phyloP scores from a whole-genome alignment of 352 stramenopile species.

The Globisporangium cystogenes region DNA sequence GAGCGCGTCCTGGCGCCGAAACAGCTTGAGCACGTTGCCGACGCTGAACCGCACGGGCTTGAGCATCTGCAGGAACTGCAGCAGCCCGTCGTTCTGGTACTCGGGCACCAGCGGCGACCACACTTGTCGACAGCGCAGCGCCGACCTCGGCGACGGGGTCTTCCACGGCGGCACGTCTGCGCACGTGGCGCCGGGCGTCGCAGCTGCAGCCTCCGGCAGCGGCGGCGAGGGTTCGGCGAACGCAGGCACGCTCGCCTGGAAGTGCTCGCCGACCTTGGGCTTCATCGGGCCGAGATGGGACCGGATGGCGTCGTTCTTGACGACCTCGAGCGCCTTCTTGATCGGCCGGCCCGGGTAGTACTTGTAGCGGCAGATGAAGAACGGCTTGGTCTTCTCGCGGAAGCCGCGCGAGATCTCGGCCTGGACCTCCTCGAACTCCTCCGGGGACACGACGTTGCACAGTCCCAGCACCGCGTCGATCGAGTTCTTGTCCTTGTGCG shows the following conservation, averaged over 20 bases:
- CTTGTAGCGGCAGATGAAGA: slow-evolving; percentile 78
- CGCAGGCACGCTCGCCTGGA: slow-evolving; percentile 46
- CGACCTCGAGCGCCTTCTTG: slow-evolving; percentile 60
- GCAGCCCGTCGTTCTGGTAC: slow-evolving; percentile 34
- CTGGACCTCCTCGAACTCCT: slow-evolving; percentile 72
- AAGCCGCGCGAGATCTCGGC: slow-evolving; percentile 65
- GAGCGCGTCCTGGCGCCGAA: slow-evolving; percentile 13
- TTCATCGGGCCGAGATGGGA: slow-evolving; percentile 54
- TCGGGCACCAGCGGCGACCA: slow-evolving; percentile 60
- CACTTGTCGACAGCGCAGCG: slow-evolving; percentile 36
- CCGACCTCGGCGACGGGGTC: slow-evolving; percentile 10
- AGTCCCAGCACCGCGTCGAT: slow-evolving; percentile 72
- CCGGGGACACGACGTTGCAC: slow-evolving; percentile 66
- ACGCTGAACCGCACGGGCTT: slow-evolving; percentile 54
- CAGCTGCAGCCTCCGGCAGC: not conserved
- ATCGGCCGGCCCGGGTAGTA: slow-evolving; percentile 65
- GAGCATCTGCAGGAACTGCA: slow-evolving; percentile 51
- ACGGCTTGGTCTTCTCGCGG: slow-evolving; percentile 54
- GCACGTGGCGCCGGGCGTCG: too few species aligned
- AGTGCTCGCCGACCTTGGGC: slow-evolving; percentile 58
- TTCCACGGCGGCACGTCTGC: slow-evolving; percentile 26
- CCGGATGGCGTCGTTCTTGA: slow-evolving; percentile 70
- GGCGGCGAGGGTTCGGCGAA: slow-evolving; percentile 12
- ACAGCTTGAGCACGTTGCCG: slow-evolving; percentile 71
- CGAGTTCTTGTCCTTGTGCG: slow-evolving; percentile 80